Base-by-base conservation (phyloP, 805 yeast genomes). In the Clavispora asparagi region DNA sequence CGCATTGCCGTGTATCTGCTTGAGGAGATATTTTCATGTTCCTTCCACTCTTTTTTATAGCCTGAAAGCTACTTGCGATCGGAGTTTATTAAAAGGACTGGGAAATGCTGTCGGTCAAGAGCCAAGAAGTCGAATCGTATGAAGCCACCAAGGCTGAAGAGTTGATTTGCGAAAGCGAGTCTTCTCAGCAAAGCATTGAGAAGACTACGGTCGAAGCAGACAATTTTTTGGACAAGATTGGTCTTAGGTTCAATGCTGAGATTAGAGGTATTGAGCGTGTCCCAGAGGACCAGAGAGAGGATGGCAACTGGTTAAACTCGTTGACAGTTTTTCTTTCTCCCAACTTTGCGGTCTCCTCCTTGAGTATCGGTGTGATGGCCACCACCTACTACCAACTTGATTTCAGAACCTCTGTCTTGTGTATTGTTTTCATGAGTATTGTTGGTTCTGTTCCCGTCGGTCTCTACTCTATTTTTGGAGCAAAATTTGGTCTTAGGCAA, bases 261-360 rank as follows among this genome's bases (percentile, higher is more conserved):
- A 57, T 58, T 42, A 55, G 66, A 47, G 67, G 67, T 14, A 46
- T 63, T 7, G 59, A 62, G 46, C 41, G 65, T 45, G 67, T 62
- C 3, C 62, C 65, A 2, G 65, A 61, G 31, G 54, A 54, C 19
- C 39, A 57, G 43, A 49, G 60, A 42, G 45, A 29, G 9, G 59
- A 55, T 14, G 40, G 39, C 2, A 48, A 53, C 7, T 55, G 59
- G 46, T 42, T 52, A n/a, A 41, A 53, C 0, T 61, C 67, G 11
- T 50, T 60, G 41, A 55, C 61, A 5, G 56, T 62, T 56, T 63
- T 60, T 44, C 49, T 62, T 11, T 60, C 67, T 7, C 67, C 68
- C 14, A 63, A 63, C 49, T 50, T 63, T 55, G 51, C 56, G 19
- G 46, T 53, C 38, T 39, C 55, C 7, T 52, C 52, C 6, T 44